phyloP scores from a whole-genome alignment of 2,329 filamentous ascomycete genomes.

The Exserohilum turcica region DNA sequence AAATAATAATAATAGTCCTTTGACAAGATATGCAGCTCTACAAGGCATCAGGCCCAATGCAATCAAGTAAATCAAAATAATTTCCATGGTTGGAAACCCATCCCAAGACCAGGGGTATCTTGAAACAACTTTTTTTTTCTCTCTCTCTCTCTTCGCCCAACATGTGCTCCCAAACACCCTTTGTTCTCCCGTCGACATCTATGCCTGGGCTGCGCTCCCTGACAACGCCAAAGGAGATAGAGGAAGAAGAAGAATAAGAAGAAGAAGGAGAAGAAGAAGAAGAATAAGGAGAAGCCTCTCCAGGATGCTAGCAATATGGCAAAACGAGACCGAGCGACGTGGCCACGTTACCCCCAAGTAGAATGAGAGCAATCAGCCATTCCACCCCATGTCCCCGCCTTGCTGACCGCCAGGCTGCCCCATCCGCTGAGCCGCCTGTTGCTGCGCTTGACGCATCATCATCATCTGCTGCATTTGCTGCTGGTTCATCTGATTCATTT shows the following conservation, averaged over 20 bases:
- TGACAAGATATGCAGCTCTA: no score
- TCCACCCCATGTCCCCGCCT: constrained; percentile 37
- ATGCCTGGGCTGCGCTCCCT: neutral
- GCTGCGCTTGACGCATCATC: constrained; percentile 43
- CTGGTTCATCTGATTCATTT: constrained; percentile 35
- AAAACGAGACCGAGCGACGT: no score
- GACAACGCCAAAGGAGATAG: neutral
- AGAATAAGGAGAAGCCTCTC: neutral
- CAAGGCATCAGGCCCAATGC: no score
- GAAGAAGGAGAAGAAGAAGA: neutral
- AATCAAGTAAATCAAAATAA: neutral
- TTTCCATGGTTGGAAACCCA: neutral
- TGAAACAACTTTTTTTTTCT: constrained; percentile 2
- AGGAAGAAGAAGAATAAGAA: neutral
- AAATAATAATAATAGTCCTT: no score
- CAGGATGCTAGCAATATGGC: no score
- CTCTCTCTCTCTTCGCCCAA: neutral
- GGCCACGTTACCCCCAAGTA: neutral
- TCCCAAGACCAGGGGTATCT: constrained; percentile 6
- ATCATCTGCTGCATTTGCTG: constrained; percentile 44
- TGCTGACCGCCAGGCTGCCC: constrained; percentile 30
- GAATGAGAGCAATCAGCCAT: constrained; percentile 9
- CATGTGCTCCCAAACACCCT: constrained; percentile 2
- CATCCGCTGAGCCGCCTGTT: constrained; percentile 29
- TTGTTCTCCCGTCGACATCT: neutral